phyloP scores from a whole-genome alignment of 306 rosid species.

The Casuarina glauca region DNA sequence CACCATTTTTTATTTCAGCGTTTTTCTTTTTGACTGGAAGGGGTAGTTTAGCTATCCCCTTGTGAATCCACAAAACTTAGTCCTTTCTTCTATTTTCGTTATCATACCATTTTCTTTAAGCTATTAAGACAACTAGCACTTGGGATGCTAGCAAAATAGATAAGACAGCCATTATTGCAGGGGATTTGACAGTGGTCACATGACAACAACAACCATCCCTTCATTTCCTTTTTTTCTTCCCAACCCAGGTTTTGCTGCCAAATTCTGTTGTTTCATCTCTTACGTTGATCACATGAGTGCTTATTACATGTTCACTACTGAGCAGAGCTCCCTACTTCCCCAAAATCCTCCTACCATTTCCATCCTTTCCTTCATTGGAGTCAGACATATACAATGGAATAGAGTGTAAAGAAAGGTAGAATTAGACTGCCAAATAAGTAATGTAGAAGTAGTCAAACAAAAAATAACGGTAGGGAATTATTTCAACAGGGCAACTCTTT shows the following conservation, averaged over 20 bases:
- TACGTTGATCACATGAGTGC: constrained; percentile 1
- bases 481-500: neutral
- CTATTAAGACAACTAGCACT: neutral
- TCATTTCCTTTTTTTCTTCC: constrained; percentile 4
- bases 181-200: neutral
- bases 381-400: neutral
- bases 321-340: neutral
- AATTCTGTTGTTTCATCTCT: constrained; percentile 1
- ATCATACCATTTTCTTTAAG: neutral
- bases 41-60: neutral
- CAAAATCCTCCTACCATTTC: neutral
- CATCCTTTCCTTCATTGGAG: neutral
- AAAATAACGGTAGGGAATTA: too few species aligned
- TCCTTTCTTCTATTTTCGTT: neutral
- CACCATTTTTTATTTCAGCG: neutral
- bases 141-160: neutral
- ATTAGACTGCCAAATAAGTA: neutral
- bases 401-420: neutral
- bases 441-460: neutral
- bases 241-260: constrained; percentile 9
- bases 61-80: neutral
- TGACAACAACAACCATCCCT: neutral
- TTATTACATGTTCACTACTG: constrained; percentile 12
- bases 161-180: neutral
- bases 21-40: neutral